phyloP scores from a whole-genome alignment of 495 filamentous ascomycete genomes.

The Paragyromitra xinjiangensis region DNA sequence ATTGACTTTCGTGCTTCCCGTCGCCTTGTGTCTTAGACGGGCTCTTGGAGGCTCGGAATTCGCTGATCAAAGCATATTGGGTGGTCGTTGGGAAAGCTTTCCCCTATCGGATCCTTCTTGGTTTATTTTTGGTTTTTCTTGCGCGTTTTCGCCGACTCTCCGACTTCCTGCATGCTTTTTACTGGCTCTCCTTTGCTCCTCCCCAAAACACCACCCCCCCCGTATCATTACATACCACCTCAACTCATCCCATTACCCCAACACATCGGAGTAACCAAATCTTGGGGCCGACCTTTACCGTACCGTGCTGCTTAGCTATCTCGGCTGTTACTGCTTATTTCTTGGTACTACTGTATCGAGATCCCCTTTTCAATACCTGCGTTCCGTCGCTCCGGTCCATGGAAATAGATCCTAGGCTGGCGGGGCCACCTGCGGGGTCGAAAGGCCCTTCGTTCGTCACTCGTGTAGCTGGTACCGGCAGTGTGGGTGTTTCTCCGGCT shows the following conservation, averaged over 20 bases:
- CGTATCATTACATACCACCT: slow-evolving; percentile 2
- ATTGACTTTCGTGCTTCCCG: slow-evolving; percentile 1
- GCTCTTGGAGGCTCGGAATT: background rate
- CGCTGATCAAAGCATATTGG: background rate
- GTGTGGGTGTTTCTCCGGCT: background rate
- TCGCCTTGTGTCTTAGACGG: background rate
- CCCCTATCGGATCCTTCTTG: background rate
- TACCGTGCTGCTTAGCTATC: slow-evolving; percentile 10
- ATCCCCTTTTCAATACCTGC: background rate
- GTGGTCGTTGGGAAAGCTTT: background rate
- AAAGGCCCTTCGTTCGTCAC: slow-evolving; percentile 15
- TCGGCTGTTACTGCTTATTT: background rate
- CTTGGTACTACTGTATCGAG: slow-evolving; percentile 6
- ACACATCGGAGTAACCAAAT: slow-evolving; percentile 27
- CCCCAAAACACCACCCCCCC: slow-evolving; percentile 25
- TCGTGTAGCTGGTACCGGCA: slow-evolving; percentile 1
- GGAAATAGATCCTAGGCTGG: slow-evolving; percentile 38
- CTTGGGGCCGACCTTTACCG: slow-evolving; percentile 23
- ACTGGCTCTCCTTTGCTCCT: slow-evolving; percentile 33
- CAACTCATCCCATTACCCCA: slow-evolving; percentile 25
- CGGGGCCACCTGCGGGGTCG: slow-evolving; percentile 23
- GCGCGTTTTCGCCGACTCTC: slow-evolving; percentile 35
- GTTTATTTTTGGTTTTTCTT: slow-evolving; percentile 22
- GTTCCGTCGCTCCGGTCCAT: slow-evolving; percentile 23
- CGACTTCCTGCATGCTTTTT: slow-evolving; percentile 37